Conservation (phyloP, 305 asterid species). For the Fraxinus angustifolia region DNA sequence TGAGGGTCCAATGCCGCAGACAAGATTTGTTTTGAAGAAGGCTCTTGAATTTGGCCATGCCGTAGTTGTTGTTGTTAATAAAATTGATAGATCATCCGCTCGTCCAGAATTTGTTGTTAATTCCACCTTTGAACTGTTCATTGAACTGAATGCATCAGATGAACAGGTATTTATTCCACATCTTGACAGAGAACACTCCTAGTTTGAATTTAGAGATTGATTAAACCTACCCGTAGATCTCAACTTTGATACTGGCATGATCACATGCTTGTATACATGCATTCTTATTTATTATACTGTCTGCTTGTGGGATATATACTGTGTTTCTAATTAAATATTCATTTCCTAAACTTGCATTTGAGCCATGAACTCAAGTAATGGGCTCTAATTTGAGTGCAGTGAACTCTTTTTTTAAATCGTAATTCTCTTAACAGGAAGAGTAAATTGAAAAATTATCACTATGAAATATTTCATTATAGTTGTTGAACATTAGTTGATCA, state of each 20-base stretch:
- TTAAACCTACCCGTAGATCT: constrained; percentile 1
- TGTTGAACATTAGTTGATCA: constrained; percentile 5
- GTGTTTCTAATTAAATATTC: not conserved
- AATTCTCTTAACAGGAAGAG: constrained; percentile 7
- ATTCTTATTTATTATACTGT: not conserved
- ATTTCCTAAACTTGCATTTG: not conserved
- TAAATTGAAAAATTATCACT: not conserved
- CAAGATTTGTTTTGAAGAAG: constrained; percentile 96
- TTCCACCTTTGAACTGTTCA: constrained; percentile 93
- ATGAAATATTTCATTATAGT: not conserved
- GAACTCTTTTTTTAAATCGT: not conserved
- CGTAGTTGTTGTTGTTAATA: constrained; percentile 93
- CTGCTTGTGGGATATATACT: not conserved
- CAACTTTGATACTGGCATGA: not conserved
- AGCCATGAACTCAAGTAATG: not conserved
- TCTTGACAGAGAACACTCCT: not conserved
- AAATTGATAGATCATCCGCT: constrained; percentile 94
- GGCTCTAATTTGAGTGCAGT: not conserved
- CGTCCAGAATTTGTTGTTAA: constrained; percentile 92
- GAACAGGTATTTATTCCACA: constrained; percentile 67
- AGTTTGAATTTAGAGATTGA: not conserved
- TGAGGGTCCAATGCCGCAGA: constrained; percentile 99
- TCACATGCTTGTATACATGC: constrained; percentile 13
- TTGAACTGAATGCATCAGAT: constrained; percentile 92
- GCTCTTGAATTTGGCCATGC: constrained; percentile 99